Evolutionary conservation across 2,329 filamentous ascomycete genomes (phyloP), one percentile per base, ranked within the genome.

Genomic region (Fusarium sp.): DNA sequence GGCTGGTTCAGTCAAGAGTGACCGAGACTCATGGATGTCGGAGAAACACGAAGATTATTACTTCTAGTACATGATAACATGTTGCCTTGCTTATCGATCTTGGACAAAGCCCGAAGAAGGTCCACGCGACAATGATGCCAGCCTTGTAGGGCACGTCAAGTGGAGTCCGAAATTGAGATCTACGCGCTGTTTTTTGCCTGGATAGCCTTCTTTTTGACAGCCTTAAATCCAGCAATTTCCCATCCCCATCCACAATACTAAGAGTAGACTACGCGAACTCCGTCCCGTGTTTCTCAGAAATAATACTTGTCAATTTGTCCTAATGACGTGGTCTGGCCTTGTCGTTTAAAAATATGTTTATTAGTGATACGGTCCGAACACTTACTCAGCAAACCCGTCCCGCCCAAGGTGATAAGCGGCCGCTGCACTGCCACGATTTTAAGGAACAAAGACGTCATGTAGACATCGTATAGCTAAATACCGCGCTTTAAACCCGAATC

Each of bases 231-330:
- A 12, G 7, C 3, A 2, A 23, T 10, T 10, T 2, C 9, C 20
- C 23, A 1, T 42, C 20, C 7, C 7, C 5, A 7, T 8, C 5
- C 9, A 17, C 2, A 7, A 27, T 6, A 27, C 9, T 6, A 18
- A 2, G 3, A 5, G 18, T 32, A 5, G 5, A 1, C 2, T 23
- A 7, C 7, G 4, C 13, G 7, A 2, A 35, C 8, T 5, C 0
- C 1, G 6, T 11, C 7, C 23, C 7, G 3, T 7, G 15, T 26
- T 18, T 26, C 3, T 9, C 18, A 12, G 17, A 2, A 15, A 11
- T n/a, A 14, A 1, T 14, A 3, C 17, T 2, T 4, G 2, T 5
- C 4, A 23, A 14, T 6, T 2, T 14, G 27, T 2, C 11, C 11
- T 3, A 18, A 7, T 10, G 7, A n/a, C 8, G 17, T 15, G 30